Conservation (phyloP, 768 basidiomycete species). For the Mycena metata region DNA sequence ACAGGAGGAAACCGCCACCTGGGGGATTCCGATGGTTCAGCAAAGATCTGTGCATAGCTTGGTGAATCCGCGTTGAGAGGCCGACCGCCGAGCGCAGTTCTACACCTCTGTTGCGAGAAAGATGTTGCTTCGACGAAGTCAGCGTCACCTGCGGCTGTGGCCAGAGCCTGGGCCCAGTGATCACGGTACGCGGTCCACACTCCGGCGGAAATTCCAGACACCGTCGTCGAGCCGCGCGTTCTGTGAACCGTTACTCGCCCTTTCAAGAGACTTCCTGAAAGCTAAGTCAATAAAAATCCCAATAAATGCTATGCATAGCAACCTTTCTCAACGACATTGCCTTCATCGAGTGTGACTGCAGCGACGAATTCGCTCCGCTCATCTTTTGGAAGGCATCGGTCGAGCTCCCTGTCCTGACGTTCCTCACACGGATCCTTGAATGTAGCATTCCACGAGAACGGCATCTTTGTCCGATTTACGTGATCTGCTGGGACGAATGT, state of each 20-base stretch:
- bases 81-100: not conserved
- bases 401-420: not conserved
- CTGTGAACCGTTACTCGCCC: not conserved
- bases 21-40: not conserved
- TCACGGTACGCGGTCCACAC: not conserved
- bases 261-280: too few relatives aligned
- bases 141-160: not conserved
- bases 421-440: not conserved
- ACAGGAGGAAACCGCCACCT: too few relatives aligned
- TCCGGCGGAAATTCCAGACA: not conserved
- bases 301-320: too few relatives aligned
- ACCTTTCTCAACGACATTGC: conserved; percentile 10
- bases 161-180: conserved; percentile 1
- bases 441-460: conserved; percentile 12
- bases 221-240: not conserved
- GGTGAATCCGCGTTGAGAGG: not conserved
- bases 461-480: not conserved
- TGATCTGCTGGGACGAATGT: conserved; percentile 14
- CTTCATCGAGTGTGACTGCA: conserved; percentile 18
- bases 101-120: not conserved
- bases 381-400: conserved; percentile 20
- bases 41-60: not conserved
- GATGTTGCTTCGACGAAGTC: not conserved
- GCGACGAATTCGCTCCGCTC: conserved; percentile 15
- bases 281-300: too few relatives aligned